Base-by-base conservation (phyloP, 1,284 basidiomycete species). In the Sanghuangporus weigelae region DNA sequence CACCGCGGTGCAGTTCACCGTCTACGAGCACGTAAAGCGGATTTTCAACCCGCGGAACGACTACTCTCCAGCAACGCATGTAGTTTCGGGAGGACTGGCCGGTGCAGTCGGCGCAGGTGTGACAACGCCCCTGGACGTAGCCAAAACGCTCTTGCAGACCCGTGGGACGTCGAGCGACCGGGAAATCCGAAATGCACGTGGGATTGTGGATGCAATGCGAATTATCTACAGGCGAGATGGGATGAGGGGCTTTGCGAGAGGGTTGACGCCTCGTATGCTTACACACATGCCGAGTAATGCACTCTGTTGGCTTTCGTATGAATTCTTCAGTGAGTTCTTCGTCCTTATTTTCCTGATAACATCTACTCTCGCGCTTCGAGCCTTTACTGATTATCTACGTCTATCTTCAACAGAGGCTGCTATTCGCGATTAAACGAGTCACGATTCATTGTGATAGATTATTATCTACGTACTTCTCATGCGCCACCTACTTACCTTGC, bases 201-300 rank as follows among this genome's bases (percentile, higher is more conserved):
- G 96, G 8, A 95, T 99, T 88, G 66, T 81, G 63, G 93, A 97
- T 72, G 97, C 97, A 6, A 86, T 95, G 71, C 81, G 85, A 70
- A 90, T 99, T 68, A 97, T 99, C 65, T 90, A 90, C 84, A 78
- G 78, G 69, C 80, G 91, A 68, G 93, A 98, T 69, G 97, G 96
- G 6, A 59, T 90, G 53, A 89, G 81, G 71, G 97, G 97, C 0
- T 95, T 99, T 72, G 78, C 81, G 57, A 83, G 97, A 69, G 97
- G 97, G 31, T 80, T 99, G 71, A 83, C 92, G 59, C 97, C 97
- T 6, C 85, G 97, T 56, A 89, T 99, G 55, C 78, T 99, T 72
- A 97, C 96, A 10, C 94, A 94, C 67, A 95, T 98, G 87, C 97
- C 97, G 8, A 96, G 93, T 72, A 98, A 97, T 64, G 97, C 97